Evolutionary conservation across 805 yeast species (phyloP).

Genomic region (Nakazawaea wyomingensis): DNA sequence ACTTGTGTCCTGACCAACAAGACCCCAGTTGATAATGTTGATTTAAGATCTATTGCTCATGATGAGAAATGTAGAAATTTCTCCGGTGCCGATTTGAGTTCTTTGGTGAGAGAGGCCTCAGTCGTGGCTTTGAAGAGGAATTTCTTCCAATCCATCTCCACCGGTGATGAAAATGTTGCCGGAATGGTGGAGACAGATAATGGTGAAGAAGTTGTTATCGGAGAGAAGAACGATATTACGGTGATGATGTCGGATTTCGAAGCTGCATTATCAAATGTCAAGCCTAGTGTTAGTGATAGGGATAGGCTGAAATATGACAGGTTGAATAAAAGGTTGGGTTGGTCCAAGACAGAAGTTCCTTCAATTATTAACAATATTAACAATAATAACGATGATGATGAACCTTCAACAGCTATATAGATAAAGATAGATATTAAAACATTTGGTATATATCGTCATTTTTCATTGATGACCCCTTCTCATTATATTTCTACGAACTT

Average conservation of each 20-base stretch:
- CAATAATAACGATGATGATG: slow-evolving; percentile 5
- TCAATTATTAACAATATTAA: no score
- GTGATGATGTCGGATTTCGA: slow-evolving; percentile 68
- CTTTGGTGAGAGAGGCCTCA: slow-evolving; percentile 91
- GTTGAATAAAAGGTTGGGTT: slow-evolving; percentile 69
- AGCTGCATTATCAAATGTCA: slow-evolving; percentile 65
- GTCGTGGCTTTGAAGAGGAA: slow-evolving; percentile 76
- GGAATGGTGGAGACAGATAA: slow-evolving; percentile 34
- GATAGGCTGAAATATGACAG: slow-evolving; percentile 76
- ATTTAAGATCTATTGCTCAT: slow-evolving; percentile 55
- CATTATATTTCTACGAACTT: slow-evolving; percentile 41
- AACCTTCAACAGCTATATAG: no score
- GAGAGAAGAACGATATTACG: slow-evolving; percentile 28
- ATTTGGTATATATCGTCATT: no score
- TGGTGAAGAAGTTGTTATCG: slow-evolving; percentile 24
- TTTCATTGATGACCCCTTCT: slow-evolving; percentile 24
- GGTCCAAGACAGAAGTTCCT: slow-evolving; percentile 40
- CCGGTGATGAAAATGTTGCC: slow-evolving; percentile 43
- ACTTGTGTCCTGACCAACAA: slow-evolving; percentile 68
- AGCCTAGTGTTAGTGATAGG: slow-evolving; percentile 85
- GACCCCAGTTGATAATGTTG: slow-evolving; percentile 73
- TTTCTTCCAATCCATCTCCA: slow-evolving; percentile 48
- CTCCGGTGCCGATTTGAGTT: slow-evolving; percentile 94
- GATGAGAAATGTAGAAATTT: slow-evolving; percentile 83
- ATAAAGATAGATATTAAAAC: no score